Evolutionary conservation across 257 asterid genomes (phyloP).

Genomic region (Thymus mandschuricus): DNA sequence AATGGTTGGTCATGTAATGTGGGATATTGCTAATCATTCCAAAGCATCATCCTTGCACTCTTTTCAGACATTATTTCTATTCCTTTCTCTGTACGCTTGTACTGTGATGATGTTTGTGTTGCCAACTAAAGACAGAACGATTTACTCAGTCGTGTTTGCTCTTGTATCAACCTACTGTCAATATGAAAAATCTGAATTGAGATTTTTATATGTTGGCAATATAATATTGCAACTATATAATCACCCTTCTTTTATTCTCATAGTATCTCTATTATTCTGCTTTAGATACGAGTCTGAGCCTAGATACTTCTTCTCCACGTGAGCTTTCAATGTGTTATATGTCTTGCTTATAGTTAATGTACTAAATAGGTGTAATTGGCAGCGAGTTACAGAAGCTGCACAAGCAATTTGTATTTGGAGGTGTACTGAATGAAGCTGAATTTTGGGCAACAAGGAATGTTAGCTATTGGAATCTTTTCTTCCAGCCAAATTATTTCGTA

Average conservation of each 20-base stretch:
- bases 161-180: background rate
- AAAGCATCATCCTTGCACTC: background rate
- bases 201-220: background rate
- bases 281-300: background rate
- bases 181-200: background rate
- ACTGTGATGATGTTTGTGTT: background rate
- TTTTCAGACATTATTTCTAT: background rate
- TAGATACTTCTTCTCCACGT: slow-evolving; percentile 14
- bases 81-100: background rate
- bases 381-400: slow-evolving; percentile 91
- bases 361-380: slow-evolving; percentile 59
- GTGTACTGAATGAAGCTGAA: slow-evolving; percentile 85
- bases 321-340: slow-evolving; percentile 31
- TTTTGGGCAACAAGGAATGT: slow-evolving; percentile 99
- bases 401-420: slow-evolving; percentile 83
- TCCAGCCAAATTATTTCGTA: slow-evolving; percentile 5
- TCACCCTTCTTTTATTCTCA: slow-evolving; percentile 3
- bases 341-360: slow-evolving; percentile 34
- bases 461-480: slow-evolving; percentile 40
- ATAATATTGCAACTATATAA: background rate
- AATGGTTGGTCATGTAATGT: slow-evolving; percentile 18
- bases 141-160: slow-evolving; percentile 9
- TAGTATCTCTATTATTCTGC: slow-evolving; percentile 3
- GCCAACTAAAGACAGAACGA: background rate
- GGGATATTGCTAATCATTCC: slow-evolving; percentile 10